These are phyloP conservation scores for Collybia sordida DNA, from an alignment of 768 basidiomycete species.

Conservation along the genomic window DNA sequence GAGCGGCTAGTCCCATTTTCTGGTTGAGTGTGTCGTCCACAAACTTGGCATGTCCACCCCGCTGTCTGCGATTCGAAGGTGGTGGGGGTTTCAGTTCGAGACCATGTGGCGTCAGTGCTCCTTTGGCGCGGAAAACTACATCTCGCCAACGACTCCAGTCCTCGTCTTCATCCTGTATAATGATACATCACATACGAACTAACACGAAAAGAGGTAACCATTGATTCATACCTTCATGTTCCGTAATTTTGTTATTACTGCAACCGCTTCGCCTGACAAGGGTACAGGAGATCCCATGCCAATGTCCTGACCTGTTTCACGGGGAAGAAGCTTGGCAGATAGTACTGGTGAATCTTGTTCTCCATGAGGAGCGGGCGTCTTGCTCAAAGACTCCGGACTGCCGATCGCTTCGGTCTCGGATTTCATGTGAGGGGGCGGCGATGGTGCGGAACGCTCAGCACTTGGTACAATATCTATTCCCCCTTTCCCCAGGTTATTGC, in stretches of 20 bases:
- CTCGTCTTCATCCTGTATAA: constrained; percentile 73
- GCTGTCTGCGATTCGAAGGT: constrained; percentile 57
- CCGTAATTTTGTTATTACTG: constrained; percentile 73
- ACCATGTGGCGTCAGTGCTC: constrained; percentile 45
- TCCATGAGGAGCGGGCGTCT: constrained; percentile 8
- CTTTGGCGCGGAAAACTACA: constrained; percentile 78
- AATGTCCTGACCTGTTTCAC: constrained; percentile 85
- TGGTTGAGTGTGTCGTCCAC: constrained; percentile 22
- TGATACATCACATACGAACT: not conserved
- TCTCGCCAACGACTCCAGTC: constrained; percentile 91
- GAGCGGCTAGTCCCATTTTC: constrained; percentile 9
- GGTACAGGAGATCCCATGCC: constrained; percentile 87
- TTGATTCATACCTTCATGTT: constrained; percentile 71
- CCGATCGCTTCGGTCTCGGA: constrained; percentile 32
- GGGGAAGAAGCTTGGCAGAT: constrained; percentile 56
- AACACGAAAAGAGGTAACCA: not conserved
- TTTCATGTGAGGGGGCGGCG: constrained; percentile 50
- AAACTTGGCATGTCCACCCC: constrained; percentile 54
- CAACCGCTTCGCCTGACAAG: constrained; percentile 73
- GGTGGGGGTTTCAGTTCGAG: constrained; percentile 52
- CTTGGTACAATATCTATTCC: constrained; percentile 79
- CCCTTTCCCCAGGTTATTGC: constrained; percentile 68
- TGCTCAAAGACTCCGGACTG: constrained; percentile 48
- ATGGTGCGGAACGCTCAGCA: constrained; percentile 62
- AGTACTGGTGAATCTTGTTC: constrained; percentile 8